Evolutionary conservation across 2,329 filamentous ascomycete species (phyloP), one percentile per base, ranked within the genome.

Genomic region (Monosporascus sp.): DNA sequence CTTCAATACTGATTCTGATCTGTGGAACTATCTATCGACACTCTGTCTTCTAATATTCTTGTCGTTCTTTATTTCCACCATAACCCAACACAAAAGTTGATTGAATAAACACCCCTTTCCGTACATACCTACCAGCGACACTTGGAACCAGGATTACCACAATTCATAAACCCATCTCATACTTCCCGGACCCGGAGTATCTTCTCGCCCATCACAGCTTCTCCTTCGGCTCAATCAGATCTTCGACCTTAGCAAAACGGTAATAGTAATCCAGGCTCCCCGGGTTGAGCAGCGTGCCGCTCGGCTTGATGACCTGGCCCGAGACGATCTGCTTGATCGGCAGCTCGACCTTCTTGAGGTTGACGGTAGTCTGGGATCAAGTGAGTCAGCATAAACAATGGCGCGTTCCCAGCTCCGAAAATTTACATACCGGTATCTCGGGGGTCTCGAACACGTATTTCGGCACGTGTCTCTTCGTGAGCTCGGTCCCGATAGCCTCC

Each of bases 311-410:
- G 24, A 73, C 81, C 61, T 85, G 83, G 0, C 89, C 89, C 0
- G 82, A 90, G 1, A 94, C 85, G 58, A 94, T 94, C 65, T 89
- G 86, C 72, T 94, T 94, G 31, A 94, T 87, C 0, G 89, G 89
- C 50, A 94, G 63, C 68, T 94, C 89, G 4, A 94, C 89, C 69
- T 94, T 94, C 68, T 94, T 94, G 49, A 89, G 71, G 65, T 93
- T 94, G 57, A 94, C 84, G 0, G 89, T 94, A 0, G 85, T 88
- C 84, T 91, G n/a, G 24, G 9, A 14, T 2, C 38, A 45, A 11
- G 47, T 67, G 37, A 70, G 63, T 2, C n/a, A 38, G 4, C 9
- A 28, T 35, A 35, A 14, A 35, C 11, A 2, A 35, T 9, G 31
- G 31, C 11, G 3, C 31, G 5, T 35, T 2, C 31, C 31, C 9